Base-by-base conservation (phyloP, 345 rosid genomes). In the Eutrema heterophyllum region DNA sequence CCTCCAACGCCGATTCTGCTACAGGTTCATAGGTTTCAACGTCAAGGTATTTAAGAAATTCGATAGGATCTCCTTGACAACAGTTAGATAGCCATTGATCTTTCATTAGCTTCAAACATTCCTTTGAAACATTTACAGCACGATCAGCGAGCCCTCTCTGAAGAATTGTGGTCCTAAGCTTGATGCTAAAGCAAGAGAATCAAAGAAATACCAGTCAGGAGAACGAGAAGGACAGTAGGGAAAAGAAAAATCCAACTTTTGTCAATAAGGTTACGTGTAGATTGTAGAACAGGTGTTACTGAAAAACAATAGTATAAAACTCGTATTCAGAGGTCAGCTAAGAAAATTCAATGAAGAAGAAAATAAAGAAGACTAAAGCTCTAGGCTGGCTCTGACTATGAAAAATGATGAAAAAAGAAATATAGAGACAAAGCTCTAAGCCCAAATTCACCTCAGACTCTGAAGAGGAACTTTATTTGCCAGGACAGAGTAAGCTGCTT, bases 391-490 rank as follows among this genome's bases (percentile, higher is more conserved):
- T 21, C 1, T 21, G 21, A 21, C 21, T 21, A 21, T 21, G 21
- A 21, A 21, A 21, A 21, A 21, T 21, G 21, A 21, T 1, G 1
- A 21, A 21, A n/a, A 21, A 21, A 21, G 27, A 11, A 38, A 39
- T n/a, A 56, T 57, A 59, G 15, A 5, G 32, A 59, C 12, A 2
- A 61, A 62, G 16, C 56, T 50, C 29, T 50, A 30, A 59, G 59
- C 50, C 61, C 18, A 45, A 72, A 12, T 33, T 64, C 73, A 95
- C 99, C 99, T 95, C 70, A 92, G 88, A 82, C 90, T 95, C 75
- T 92, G 94, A 73, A 95, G 98, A 79, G 99, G 98, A 72, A 95
- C 91, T 77, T 95, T 95, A 62, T 83, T 90, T 29, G 94, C 94
- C 45, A 90, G 83, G 59, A 92, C 90, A 54, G 83, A 85, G 76